Conservation (phyloP, 768 basidiomycete genomes). For the Suillus sp. region DNA sequence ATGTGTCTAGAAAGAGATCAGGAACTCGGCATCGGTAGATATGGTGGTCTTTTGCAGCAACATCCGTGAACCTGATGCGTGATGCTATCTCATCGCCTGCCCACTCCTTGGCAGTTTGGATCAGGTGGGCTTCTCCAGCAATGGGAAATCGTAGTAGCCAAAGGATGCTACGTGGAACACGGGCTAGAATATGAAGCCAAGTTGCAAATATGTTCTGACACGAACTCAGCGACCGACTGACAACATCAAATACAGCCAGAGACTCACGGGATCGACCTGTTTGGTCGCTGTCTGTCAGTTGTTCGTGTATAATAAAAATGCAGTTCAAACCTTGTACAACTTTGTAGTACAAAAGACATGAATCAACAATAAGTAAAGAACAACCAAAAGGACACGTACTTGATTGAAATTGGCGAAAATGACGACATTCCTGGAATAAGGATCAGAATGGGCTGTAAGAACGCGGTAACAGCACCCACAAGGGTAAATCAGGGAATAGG, state of each 20-base stretch:
- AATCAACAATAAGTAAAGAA: constrained; percentile 1
- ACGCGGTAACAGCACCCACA: constrained; percentile 29
- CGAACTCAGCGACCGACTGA: constrained; percentile 12
- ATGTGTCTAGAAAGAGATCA: constrained; percentile 54
- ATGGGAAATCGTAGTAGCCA: constrained; percentile 55
- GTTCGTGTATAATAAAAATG: background rate
- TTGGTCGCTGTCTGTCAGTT: background rate
- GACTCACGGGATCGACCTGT: constrained; percentile 40
- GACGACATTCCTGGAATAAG: constrained; percentile 38
- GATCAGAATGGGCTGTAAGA: background rate
- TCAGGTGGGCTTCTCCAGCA: constrained; percentile 47
- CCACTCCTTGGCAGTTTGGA: constrained; percentile 45
- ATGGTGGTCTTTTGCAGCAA: constrained; percentile 48
- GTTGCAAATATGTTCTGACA: constrained; percentile 43
- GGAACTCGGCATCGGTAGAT: constrained; percentile 48
- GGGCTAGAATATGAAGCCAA: constrained; percentile 50
- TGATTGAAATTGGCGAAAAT: constrained; percentile 60
- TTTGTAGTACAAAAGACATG: constrained; percentile 22
- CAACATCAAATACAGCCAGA: background rate
- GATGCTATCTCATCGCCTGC: constrained; percentile 47
- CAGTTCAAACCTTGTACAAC: constrained; percentile 45
- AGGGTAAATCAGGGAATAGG: constrained; percentile 47
- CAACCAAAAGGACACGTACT: constrained; percentile 28
- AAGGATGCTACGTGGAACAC: constrained; percentile 49
- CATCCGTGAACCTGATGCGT: constrained; percentile 50